These are phyloP conservation scores for Backusella luteola DNA, from an alignment of 192 early-diverging fungal species.

Conservation along the genomic window DNA sequence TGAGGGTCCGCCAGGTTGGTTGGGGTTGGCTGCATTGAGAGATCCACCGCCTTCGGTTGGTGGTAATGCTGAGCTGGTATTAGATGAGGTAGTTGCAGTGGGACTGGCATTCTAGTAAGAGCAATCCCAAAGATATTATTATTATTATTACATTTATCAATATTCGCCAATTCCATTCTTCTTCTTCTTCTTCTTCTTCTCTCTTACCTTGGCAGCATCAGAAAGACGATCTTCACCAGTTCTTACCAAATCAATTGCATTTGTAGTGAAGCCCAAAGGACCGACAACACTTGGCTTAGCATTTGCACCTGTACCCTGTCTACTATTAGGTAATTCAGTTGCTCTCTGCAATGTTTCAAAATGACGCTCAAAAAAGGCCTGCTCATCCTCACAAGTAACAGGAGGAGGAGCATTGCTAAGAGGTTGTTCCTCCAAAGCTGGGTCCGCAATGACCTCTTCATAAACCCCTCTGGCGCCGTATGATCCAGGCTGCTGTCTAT, in stretches of 20 bases:
- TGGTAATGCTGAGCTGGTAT: slow-evolving; percentile 1
- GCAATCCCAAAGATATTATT: not conserved
- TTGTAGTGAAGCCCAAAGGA: slow-evolving; percentile 41
- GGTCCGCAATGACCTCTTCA: slow-evolving; percentile 56
- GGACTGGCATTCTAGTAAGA: not conserved
- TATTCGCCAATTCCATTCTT: not conserved
- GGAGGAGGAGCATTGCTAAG: slow-evolving; percentile 52
- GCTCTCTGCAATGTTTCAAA: slow-evolving; percentile 68
- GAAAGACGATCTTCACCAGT: not conserved
- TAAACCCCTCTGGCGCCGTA: slow-evolving; percentile 58
- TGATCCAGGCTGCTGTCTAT: slow-evolving; percentile 29
- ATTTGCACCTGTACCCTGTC: slow-evolving; percentile 36
- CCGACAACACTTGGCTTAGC: slow-evolving; percentile 49
- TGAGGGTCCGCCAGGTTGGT: slow-evolving; percentile 23
- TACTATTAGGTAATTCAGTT: slow-evolving; percentile 47
- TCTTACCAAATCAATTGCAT: slow-evolving; percentile 4
- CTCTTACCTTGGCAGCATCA: not conserved
- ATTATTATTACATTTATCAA: not conserved
- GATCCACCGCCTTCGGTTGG: not conserved
- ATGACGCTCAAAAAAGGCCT: slow-evolving; percentile 83
- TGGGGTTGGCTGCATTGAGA: not conserved
- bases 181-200: too few relatives aligned
- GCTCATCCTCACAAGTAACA: slow-evolving; percentile 82
- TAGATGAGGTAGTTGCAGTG: not conserved
- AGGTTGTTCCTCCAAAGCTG: slow-evolving; percentile 44